Percentiles rank a stretch among this genome's conserved stretches.
phyloP scores from a whole-genome alignment of 305 asterid genomes.

The Fraxinus floribunda region DNA sequence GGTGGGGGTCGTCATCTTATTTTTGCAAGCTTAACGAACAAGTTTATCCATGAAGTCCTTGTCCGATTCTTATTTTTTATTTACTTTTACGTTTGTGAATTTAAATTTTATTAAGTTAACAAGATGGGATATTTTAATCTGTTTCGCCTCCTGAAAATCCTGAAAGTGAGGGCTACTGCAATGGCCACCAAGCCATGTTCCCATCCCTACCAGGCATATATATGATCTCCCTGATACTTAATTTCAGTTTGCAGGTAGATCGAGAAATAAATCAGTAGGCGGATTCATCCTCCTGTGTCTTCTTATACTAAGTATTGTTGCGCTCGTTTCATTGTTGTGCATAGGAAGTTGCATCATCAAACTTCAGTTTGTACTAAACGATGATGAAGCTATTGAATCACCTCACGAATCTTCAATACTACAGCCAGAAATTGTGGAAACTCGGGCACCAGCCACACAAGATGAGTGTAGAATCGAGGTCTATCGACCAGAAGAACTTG shows the following conservation, averaged over 20 bases:
- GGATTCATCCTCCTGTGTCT: not conserved
- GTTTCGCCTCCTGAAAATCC: not conserved
- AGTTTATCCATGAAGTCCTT: not conserved
- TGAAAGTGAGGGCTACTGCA: not conserved
- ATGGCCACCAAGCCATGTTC: not conserved
- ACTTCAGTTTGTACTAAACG: not conserved
- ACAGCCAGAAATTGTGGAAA: not conserved
- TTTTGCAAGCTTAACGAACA: not conserved
- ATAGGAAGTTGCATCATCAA: not conserved
- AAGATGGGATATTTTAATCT: not conserved
- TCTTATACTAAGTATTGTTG: not conserved
- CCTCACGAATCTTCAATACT: not conserved
- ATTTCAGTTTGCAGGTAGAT: not conserved
- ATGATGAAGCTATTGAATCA: not conserved
- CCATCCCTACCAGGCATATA: not conserved
- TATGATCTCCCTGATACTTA: not conserved
- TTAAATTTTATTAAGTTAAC: not conserved
- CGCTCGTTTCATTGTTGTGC: not conserved
- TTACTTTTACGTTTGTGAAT: not conserved
- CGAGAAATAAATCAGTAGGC: not conserved
- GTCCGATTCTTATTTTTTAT: not conserved
- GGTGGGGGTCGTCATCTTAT: not conserved
- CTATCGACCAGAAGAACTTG: conserved; percentile 26
- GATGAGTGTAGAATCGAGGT: conserved; percentile 24
- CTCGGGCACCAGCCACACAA: not conserved